Evolutionary conservation across 2,329 filamentous ascomycete species (phyloP).

Genomic region (Chrysoporthe puriensis): DNA sequence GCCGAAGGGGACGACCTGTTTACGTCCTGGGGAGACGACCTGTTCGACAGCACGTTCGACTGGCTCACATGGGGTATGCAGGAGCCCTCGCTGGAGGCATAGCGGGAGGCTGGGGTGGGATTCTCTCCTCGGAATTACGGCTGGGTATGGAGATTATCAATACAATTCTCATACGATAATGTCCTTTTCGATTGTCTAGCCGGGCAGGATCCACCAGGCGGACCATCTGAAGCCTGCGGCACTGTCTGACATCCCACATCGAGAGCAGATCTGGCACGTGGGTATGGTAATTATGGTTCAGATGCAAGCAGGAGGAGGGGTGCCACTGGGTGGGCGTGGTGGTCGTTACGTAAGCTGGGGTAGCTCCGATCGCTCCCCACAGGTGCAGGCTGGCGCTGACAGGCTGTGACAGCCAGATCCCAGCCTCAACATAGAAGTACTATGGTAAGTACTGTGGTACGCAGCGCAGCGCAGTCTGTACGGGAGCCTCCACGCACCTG

Average conservation of each 20-base stretch:
- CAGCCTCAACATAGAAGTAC: background rate
- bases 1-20: background rate
- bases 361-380: background rate
- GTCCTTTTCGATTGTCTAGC: background rate
- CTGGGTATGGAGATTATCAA: background rate
- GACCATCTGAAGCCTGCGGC: background rate
- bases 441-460: background rate
- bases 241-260: background rate
- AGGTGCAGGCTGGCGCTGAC: background rate
- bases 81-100: background rate
- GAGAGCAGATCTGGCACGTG: too few species aligned
- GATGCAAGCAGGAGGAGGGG: too few species aligned
- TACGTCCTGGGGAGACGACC: conserved; percentile 3
- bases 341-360: background rate
- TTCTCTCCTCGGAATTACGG: background rate
- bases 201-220: too few species aligned
- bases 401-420: background rate
- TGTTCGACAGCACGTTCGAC: conserved; percentile 9
- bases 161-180: background rate
- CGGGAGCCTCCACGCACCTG: background rate
- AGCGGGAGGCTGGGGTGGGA: too few species aligned
- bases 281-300: too few species aligned
- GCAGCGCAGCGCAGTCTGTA: background rate
- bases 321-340: too few species aligned
- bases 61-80: conserved; percentile 14